These are phyloP conservation scores for Penicillium decumbens DNA, from an alignment of 2,329 filamentous ascomycete species.

Conservation along the genomic window DNA sequence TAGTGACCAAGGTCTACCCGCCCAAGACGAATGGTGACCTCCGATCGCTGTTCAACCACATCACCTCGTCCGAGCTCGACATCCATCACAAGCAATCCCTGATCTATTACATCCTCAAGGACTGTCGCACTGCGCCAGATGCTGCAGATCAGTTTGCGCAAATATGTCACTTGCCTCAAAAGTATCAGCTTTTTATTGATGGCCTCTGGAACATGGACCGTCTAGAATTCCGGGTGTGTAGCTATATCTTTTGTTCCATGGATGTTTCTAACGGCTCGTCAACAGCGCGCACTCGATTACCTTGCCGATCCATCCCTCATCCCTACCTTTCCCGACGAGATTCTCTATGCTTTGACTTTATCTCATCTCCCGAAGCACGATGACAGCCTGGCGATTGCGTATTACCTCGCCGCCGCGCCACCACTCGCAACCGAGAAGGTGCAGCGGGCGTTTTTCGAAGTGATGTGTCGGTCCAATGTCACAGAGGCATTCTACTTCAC, in stretches of 20 bases:
- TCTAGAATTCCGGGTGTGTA: conserved; percentile 59
- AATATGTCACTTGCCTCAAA: conserved; percentile 63
- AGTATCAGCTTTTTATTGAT: conserved; percentile 75
- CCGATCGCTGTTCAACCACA: conserved; percentile 63
- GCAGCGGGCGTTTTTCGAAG: conserved; percentile 63
- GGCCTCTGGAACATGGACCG: conserved; percentile 78
- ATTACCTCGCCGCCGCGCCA: conserved; percentile 72
- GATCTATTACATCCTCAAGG: conserved; percentile 77
- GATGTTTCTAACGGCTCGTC: background rate
- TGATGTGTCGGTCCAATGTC: conserved; percentile 62
- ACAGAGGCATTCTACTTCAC: conserved; percentile 71
- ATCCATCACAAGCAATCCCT: conserved; percentile 76
- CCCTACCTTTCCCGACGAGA: conserved; percentile 78
- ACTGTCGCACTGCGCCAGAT: conserved; percentile 56
- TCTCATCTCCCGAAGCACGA: conserved; percentile 55
- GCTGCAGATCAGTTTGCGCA: conserved; percentile 57
- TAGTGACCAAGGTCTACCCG: conserved; percentile 64
- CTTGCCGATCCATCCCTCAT: conserved; percentile 74
- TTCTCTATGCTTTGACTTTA: conserved; percentile 64
- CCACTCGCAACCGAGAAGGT: conserved; percentile 61
- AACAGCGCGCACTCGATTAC: conserved; percentile 63
- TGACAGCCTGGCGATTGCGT: conserved; percentile 65
- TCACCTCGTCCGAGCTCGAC: conserved; percentile 61
- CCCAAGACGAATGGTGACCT: conserved; percentile 65
- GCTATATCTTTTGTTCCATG: background rate